phyloP scores from a whole-genome alignment of 495 filamentous ascomycete species.

The Delitschia confertaspora region DNA sequence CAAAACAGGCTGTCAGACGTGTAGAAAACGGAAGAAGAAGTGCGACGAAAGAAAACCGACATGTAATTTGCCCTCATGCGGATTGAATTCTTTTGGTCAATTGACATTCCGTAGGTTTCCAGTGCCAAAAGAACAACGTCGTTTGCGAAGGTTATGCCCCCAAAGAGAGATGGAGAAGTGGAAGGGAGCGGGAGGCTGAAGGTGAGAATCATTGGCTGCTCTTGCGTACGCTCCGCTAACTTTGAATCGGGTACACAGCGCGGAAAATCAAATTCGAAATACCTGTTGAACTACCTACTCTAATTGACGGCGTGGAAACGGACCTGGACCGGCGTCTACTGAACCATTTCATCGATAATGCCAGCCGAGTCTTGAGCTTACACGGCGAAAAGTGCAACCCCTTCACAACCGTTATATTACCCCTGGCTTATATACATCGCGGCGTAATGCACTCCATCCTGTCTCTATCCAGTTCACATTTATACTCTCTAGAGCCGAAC shows the following conservation, averaged over 20 bases:
- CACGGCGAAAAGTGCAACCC: constrained; percentile 77
- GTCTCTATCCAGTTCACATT: constrained; percentile 74
- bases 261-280: constrained; percentile 24
- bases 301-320: constrained; percentile 82
- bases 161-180: constrained; percentile 77
- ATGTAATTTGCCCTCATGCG: constrained; percentile 47
- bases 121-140: constrained; percentile 90
- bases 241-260: constrained; percentile 13
- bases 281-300: constrained; percentile 58
- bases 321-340: constrained; percentile 74
- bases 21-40: constrained; percentile 90
- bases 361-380: constrained; percentile 72
- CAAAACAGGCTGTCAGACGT: constrained; percentile 91
- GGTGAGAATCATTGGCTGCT: constrained; percentile 40
- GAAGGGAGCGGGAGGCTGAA: constrained; percentile 66
- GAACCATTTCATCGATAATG: constrained; percentile 74
- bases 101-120: constrained; percentile 49
- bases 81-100: no score
- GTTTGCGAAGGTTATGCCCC: constrained; percentile 90
- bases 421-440: constrained; percentile 72
- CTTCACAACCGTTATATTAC: constrained; percentile 79
- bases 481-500: constrained; percentile 44
- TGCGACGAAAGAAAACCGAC: constrained; percentile 89
- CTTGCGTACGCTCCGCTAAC: constrained; percentile 5
- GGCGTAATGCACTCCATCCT: constrained; percentile 91